Base-by-base conservation (phyloP, 225 moss, liverwort and hornwort genomes). In the Pleurozium schreberi region DNA sequence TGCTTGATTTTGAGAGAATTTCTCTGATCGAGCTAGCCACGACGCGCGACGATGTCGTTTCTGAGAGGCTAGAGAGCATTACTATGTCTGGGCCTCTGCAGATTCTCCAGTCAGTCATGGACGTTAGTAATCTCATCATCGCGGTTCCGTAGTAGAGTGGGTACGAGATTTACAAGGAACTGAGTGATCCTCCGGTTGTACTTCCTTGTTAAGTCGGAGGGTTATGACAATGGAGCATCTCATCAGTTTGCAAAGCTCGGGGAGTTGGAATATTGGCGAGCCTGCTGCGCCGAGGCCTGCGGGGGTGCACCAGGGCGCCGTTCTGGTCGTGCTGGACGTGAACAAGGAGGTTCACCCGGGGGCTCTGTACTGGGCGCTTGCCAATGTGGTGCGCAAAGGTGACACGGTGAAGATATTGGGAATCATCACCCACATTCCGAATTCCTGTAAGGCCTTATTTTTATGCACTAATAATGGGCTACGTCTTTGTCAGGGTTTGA, bases 401-500 rank as follows among this genome's bases (percentile, higher is more conserved):
- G 93, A 94, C 88, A 84, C 31, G 33, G 80, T 94, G 62, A 94
- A 93, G 85, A 85, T 94, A 55, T 50, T 93, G 47, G 94, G 94
- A 67, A 89, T 94, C 87, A 80, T 94, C 91, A 91, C 88, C 55
- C 91, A 93, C 86, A 47, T 92, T 85, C 58, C 91, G 66, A 94
- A 89, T 84, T 76, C 94, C 53, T 88, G 94, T 94, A 88, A 91
- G 94, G 25, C 49, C 60, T n/a, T 52, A 4, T 12, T 38, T 63
- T 64, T 16, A 25, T 40, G 21, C 43, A 12, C 52, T 18, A 83
- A 23, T 26, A 50, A 23, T 47, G 47, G 18, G 19, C 50, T 75
- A n/a, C 6, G 40, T 20, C 85, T 15, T 53, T 18, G 53, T 79
- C 47, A 18, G 47, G 75, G 31, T 60, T 45, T 6, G 3, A 45